phyloP scores from a whole-genome alignment of 345 rosid species.

The Cardamine chenopodiifolia region DNA sequence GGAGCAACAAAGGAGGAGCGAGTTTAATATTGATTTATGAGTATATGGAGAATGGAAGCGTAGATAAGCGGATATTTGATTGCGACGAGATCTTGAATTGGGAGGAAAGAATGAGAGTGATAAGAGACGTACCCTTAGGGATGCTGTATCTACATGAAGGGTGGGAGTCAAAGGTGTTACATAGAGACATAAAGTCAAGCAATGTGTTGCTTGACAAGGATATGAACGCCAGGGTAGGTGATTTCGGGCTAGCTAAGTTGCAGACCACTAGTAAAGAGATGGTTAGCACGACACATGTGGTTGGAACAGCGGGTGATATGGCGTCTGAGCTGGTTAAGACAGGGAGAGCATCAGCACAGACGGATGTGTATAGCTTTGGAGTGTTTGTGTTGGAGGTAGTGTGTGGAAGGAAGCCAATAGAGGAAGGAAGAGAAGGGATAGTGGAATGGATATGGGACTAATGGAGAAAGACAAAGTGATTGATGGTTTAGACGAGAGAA shows the following conservation, averaged over 20 bases:
- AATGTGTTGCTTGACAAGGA: conserved; percentile 79
- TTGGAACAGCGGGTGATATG: conserved; percentile 73
- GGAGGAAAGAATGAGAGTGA: conserved; percentile 56
- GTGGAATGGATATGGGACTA: conserved; percentile 46
- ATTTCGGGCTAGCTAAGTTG: conserved; percentile 73
- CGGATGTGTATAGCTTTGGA: conserved; percentile 55
- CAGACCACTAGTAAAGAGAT: conserved; percentile 58
- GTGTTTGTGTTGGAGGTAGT: conserved; percentile 52
- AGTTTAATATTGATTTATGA: conserved; percentile 65
- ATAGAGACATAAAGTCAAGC: conserved; percentile 79
- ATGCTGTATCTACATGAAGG: conserved; percentile 73
- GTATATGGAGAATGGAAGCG: conserved; percentile 78
- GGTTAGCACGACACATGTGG: conserved; percentile 54
- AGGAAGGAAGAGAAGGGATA: conserved; percentile 51
- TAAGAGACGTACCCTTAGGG: conserved; percentile 69
- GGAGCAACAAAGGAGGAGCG: conserved; percentile 79
- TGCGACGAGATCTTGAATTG: conserved; percentile 46
- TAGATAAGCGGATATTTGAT: conserved; percentile 58
- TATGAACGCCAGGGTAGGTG: conserved; percentile 71
- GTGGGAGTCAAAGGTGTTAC: conserved; percentile 75
- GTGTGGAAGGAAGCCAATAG: conserved; percentile 50
- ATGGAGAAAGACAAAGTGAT: conserved; percentile 45
- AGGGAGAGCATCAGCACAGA: conserved; percentile 50
- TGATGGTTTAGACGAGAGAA: conserved; percentile 52
- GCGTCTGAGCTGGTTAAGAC: conserved; percentile 66